These are phyloP conservation scores for Polygonum aviculare DNA, from an alignment of 148 eudicot species.

Conservation along the genomic window DNA sequence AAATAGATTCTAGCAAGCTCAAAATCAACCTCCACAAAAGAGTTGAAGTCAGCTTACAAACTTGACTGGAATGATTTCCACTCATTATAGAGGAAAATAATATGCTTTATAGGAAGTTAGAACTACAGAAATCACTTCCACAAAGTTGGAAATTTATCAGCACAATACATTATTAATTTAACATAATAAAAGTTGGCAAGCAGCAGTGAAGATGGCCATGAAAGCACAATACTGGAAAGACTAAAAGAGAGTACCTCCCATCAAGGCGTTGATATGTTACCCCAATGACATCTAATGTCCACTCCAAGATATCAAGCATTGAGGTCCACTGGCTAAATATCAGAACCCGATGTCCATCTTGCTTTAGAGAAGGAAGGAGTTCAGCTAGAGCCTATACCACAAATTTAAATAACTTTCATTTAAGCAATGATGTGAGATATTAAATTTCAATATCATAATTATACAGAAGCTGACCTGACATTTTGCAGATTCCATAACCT, in stretches of 20 bases:
- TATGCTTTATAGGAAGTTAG: neutral
- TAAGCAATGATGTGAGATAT: neutral
- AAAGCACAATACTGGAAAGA: no score
- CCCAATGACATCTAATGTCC: constrained; percentile 91
- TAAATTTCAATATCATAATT: neutral
- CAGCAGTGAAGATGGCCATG: neutral
- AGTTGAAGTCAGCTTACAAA: neutral
- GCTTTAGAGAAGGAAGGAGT: constrained; percentile 68
- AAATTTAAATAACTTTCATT: neutral
- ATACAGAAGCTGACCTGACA: constrained; percentile 52
- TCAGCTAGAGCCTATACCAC: constrained; percentile 53
- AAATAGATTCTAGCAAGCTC: neutral
- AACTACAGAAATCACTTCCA: neutral
- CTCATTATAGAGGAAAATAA: neutral
- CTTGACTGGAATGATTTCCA: neutral
- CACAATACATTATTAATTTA: neutral
- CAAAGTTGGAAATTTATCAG: neutral
- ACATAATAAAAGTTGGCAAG: neutral
- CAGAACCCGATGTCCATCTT: constrained; percentile 74
- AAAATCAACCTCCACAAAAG: neutral
- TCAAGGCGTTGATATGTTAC: constrained; percentile 86
- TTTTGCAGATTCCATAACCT: constrained; percentile 76
- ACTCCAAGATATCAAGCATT: constrained; percentile 99
- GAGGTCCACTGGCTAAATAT: constrained; percentile 99
- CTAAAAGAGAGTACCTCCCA: constrained; percentile 55